A percentile compares a stretch with the other conserved stretches of the same genome.
Evolutionary conservation across 192 early-diverging fungal species (phyloP).

Genomic region (Coemansia sp.): DNA sequence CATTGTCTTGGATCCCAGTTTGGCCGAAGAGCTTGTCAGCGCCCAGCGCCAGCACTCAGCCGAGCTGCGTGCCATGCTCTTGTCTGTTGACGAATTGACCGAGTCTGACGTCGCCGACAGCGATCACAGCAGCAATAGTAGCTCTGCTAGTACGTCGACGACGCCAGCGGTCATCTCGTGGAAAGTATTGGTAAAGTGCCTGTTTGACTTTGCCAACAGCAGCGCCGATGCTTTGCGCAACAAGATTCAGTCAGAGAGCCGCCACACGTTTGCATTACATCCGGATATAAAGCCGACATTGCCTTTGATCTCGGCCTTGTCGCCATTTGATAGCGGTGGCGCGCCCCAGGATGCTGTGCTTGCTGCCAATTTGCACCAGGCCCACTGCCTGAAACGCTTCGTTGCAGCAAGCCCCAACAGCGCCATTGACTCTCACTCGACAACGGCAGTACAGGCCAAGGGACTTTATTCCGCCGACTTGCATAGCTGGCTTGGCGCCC

Average conservation of each 20-base stretch:
- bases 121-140: conserved; percentile 12
- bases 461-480: conserved; percentile 21
- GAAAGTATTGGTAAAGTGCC: conserved; percentile 43
- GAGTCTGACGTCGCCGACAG: not conserved
- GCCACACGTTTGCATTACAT: conserved; percentile 23
- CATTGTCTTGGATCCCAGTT: conserved; percentile 22
- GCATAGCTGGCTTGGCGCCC: conserved; percentile 27
- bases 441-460: not conserved
- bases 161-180: conserved; percentile 14
- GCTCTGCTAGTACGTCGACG: not conserved
- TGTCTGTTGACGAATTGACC: not conserved
- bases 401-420: not conserved
- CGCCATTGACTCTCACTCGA: not conserved
- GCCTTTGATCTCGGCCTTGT: not conserved
- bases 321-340: not conserved
- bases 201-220: conserved; percentile 49
- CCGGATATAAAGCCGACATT: not conserved
- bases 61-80: conserved; percentile 44
- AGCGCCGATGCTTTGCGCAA: conserved; percentile 29
- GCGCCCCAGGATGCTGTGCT: not conserved
- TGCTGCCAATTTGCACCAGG: not conserved
- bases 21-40: conserved; percentile 24
- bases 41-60: conserved; percentile 36
- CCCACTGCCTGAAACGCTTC: not conserved
- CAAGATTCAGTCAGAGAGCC: conserved; percentile 40